Evolutionary conservation across 441 rosid species (phyloP).

Genomic region (Pelargonium australe): DNA sequence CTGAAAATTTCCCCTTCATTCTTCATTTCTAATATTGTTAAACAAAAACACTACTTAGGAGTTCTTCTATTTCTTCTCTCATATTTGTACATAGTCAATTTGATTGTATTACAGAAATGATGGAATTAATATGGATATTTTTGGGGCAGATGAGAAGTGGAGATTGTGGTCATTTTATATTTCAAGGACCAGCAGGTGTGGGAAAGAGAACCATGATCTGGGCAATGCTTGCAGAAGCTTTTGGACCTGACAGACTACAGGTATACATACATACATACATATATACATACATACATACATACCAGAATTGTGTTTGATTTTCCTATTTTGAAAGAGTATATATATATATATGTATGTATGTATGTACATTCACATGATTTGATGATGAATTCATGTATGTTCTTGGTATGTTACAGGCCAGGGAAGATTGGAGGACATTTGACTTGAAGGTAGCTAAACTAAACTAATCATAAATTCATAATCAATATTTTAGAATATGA

Average conservation of each 20-base stretch:
- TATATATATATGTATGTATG: too few species aligned
- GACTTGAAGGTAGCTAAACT: conserved; percentile 32
- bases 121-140: background rate
- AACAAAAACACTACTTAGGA: too few species aligned
- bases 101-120: background rate
- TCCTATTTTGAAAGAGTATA: too few species aligned
- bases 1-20: too few species aligned
- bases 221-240: conserved; percentile 49
- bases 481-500: background rate
- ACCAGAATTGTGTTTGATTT: background rate
- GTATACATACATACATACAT: conserved; percentile 21
- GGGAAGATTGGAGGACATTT: conserved; percentile 34
- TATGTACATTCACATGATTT: too few species aligned
- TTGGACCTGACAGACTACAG: conserved; percentile 36
- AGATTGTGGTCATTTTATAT: conserved; percentile 38
- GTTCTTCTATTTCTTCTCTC: too few species aligned
- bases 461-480: too few species aligned
- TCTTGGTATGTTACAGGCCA: conserved; percentile 18
- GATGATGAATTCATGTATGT: background rate
- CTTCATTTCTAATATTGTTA: too few species aligned
- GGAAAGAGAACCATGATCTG: conserved; percentile 60
- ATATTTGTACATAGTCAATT: too few species aligned
- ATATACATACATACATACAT: too few species aligned
- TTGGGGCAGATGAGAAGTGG: conserved; percentile 24
- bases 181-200: conserved; percentile 55